Percentiles rank a stretch among this genome's conserved stretches.
These are phyloP conservation scores for Schwanniomyces polymorphus DNA, from an alignment of 805 yeast species.

Conservation along the genomic window DNA sequence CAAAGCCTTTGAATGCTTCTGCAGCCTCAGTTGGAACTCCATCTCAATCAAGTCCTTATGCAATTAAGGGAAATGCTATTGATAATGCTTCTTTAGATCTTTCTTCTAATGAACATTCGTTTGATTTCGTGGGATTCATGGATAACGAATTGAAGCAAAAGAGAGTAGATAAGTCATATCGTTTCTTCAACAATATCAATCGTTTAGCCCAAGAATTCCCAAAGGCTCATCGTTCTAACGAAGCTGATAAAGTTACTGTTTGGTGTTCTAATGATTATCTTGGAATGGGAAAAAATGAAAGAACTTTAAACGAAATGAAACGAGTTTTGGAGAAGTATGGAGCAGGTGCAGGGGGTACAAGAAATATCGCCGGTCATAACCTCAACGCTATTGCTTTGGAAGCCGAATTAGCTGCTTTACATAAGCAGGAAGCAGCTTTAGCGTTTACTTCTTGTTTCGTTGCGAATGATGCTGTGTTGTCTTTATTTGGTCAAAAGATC, in stretches of 20 bases:
- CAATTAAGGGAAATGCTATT: slow-evolving; percentile 28
- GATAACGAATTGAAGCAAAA: slow-evolving; percentile 67
- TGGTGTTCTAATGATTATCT: slow-evolving; percentile 99
- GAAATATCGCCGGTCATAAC: slow-evolving; percentile 98
- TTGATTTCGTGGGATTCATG: slow-evolving; percentile 74
- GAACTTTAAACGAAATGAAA: slow-evolving; percentile 76
- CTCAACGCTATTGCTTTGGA: slow-evolving; percentile 85
- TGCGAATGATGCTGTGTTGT: slow-evolving; percentile 92
- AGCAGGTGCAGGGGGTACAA: slow-evolving; percentile 98
- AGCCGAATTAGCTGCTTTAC: slow-evolving; percentile 82
- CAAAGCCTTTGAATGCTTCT: slow-evolving; percentile 46
- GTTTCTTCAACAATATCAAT: slow-evolving; percentile 96
- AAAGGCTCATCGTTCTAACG: slow-evolving; percentile 76
- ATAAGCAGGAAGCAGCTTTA: slow-evolving; percentile 91
- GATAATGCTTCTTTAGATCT: slow-evolving; percentile 16
- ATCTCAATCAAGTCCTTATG: slow-evolving; percentile 25
- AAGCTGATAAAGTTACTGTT: slow-evolving; percentile 86
- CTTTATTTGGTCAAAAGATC: slow-evolving; percentile 87
- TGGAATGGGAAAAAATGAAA: slow-evolving; percentile 85
- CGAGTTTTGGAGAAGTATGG: slow-evolving; percentile 84
- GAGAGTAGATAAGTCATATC: slow-evolving; percentile 86
- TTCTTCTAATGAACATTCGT: slow-evolving; percentile 51
- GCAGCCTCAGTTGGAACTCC: slow-evolving; percentile 38
- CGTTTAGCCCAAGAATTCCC: slow-evolving; percentile 94
- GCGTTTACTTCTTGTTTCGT: slow-evolving; percentile 96